These are phyloP conservation scores for Aurantiochytrium sp. DNA, from an alignment of 108 stramenopile species.

Conservation along the genomic window DNA sequence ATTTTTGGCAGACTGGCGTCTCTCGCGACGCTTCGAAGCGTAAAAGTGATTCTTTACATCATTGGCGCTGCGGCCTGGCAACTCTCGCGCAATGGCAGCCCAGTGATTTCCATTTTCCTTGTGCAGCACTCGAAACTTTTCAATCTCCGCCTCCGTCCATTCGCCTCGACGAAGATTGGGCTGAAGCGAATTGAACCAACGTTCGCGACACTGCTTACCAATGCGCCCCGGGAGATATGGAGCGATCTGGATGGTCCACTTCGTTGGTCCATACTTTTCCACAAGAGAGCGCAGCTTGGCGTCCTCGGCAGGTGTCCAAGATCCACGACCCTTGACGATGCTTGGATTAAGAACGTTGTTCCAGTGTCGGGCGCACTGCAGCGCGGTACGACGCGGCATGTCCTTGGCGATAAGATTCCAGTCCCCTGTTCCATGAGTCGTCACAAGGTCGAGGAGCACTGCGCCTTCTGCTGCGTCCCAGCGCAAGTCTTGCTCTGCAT, in stretches of 20 bases:
- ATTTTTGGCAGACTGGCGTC: background rate
- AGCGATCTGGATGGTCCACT: constrained; percentile 37
- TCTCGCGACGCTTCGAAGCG: constrained; percentile 28
- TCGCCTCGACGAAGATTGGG: constrained; percentile 32
- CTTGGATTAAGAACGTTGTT: background rate
- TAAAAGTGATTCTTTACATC: constrained; percentile 45
- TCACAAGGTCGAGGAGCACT: background rate
- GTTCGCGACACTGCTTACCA: constrained; percentile 42
- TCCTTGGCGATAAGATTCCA: constrained; percentile 2
- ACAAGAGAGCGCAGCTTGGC: constrained; percentile 35
- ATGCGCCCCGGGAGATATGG: constrained; percentile 33
- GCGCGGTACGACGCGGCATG: constrained; percentile 5
- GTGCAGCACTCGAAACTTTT: constrained; percentile 28
- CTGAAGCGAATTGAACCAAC: constrained; percentile 49
- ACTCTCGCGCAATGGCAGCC: constrained; percentile 40
- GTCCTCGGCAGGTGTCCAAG: constrained; percentile 25
- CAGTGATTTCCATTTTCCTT: constrained; percentile 32
- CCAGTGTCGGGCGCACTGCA: background rate
- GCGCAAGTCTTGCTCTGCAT: background rate
- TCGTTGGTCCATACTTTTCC: constrained; percentile 30
- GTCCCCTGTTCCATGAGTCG: constrained; percentile 1
- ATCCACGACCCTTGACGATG: constrained; percentile 20
- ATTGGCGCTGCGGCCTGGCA: constrained; percentile 42
- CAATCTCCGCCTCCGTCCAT: constrained; percentile 43
- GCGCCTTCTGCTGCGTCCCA: constrained; percentile 24